Conservation (phyloP, 441 rosid species). For the Populus hybrid region DNA sequence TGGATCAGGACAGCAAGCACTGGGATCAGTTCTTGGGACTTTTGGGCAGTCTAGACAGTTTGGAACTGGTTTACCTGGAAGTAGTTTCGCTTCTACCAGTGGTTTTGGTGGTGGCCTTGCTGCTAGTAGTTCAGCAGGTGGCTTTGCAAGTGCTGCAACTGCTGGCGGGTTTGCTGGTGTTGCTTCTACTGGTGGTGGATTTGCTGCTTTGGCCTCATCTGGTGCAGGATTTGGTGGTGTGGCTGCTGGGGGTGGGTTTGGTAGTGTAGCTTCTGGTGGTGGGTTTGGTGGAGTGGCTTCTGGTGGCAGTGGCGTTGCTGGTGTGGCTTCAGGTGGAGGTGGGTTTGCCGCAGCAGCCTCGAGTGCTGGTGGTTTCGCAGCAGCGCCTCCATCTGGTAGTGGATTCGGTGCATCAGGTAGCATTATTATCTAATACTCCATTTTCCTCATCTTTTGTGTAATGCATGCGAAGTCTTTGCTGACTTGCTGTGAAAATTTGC, state of each 20-base stretch:
- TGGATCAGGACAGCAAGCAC: constrained; percentile 84
- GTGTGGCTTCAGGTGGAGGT: constrained; percentile 22
- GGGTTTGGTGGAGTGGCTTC: constrained; percentile 25
- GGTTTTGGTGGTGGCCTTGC: constrained; percentile 30
- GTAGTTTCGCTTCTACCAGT: constrained; percentile 55
- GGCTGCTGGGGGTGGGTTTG: constrained; percentile 42
- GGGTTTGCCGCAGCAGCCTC: constrained; percentile 26
- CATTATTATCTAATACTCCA: not conserved
- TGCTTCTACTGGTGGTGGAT: constrained; percentile 31
- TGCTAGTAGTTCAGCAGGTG: constrained; percentile 23
- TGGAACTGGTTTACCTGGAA: constrained; percentile 60
- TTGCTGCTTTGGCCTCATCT: not conserved
- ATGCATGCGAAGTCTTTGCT: not conserved
- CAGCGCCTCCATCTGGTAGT: constrained; percentile 37
- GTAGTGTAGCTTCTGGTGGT: constrained; percentile 31
- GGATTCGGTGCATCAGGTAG: constrained; percentile 32
- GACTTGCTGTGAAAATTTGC: not conserved
- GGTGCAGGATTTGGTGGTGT: constrained; percentile 42
- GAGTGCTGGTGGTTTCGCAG: constrained; percentile 62
- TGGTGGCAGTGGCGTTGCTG: constrained; percentile 22
- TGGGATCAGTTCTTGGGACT: constrained; percentile 92
- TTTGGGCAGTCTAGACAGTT: constrained; percentile 96
- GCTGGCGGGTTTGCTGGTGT: not conserved
- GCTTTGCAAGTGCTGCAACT: constrained; percentile 51
- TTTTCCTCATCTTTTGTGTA: not conserved